Evolutionary conservation across 2,329 filamentous ascomycete species (phyloP), one percentile per base, ranked within the genome.

Genomic region (Berkeleyomyces basicola): DNA sequence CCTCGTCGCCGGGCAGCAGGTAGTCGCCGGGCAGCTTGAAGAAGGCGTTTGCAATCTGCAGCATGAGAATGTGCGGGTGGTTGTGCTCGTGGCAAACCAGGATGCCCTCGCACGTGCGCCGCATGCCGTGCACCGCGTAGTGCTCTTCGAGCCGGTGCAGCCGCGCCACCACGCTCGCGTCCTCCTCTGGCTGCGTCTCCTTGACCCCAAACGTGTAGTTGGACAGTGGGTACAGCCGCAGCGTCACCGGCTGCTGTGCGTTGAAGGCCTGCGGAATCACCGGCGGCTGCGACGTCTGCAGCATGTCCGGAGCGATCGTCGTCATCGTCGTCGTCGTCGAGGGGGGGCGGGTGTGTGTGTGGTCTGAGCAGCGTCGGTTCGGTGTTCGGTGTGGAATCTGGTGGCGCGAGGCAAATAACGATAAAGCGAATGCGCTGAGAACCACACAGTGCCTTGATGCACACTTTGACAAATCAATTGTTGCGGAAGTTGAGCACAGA

Each of bases 191-290:
- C 72, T 99, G 93, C 31, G 88, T 95, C 78, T 97, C 93, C 76
- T 99, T 99, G 65, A 95, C 95, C 66, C 92, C 92, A 70, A 99
- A 97, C 33, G 93, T 97, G 79, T 99, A 99, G 79, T 97, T 99
- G 68, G 90, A 96, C 58, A 99, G 82, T 42, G 93, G 93, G 71
- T 91, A 97, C 36, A 99, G 82, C 61, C 88, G 88, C 70, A 99
- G 91, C 1, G 90, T 93, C 68, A 85, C 78, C 42, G 92, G 90
- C 74, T 99, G 93, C 72, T 92, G 90, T 61, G 82, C 85, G 71
- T 91, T 88, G 81, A 99, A 99, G 67, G 84, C 76, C 66, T 88
- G 84, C 36, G 91, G 90, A 61, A 89, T 81, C 66, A 85, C 84
- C 33, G 92, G 90, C 74, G 86, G 85, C 67, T 86, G 82, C 62